Conservation (phyloP, 768 basidiomycete species). For the Kondoa subrosea region DNA sequence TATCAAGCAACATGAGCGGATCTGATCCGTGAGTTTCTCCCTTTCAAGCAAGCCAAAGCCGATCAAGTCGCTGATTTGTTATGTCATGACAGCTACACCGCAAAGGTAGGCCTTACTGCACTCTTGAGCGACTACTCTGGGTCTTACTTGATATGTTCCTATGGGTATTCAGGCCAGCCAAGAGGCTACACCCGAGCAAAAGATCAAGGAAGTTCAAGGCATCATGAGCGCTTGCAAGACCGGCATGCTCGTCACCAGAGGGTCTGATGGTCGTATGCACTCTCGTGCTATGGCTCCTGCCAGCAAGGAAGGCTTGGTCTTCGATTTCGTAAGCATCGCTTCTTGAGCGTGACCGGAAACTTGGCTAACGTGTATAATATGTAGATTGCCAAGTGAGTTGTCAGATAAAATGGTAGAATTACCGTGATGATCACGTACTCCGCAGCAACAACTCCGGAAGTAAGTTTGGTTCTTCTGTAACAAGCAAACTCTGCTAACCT, state of each 20-base stretch:
- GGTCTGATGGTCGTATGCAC: slow-evolving; percentile 21
- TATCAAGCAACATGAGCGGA: not conserved
- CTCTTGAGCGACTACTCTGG: too few species aligned
- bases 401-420: too few species aligned
- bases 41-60: not conserved
- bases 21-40: not conserved
- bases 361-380: not conserved
- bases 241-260: slow-evolving; percentile 23
- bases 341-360: not conserved
- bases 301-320: slow-evolving; percentile 22
- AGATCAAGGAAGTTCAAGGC: slow-evolving; percentile 15
- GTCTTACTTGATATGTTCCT: too few species aligned
- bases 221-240: slow-evolving; percentile 24
- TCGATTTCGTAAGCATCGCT: slow-evolving; percentile 19
- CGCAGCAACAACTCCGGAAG: slow-evolving; percentile 22
- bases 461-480: not conserved
- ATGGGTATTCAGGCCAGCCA: too few species aligned
- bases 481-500: not conserved
- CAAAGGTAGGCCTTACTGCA: not conserved
- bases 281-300: slow-evolving; percentile 26
- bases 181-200: not conserved
- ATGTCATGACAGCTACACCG: not conserved
- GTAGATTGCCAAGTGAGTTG: not conserved
- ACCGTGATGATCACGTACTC: not conserved
- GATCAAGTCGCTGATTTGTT: not conserved